Evolutionary conservation across 1,284 basidiomycete species (phyloP), one percentile per base, ranked within the genome.

Genomic region (Trichosporon sp.): DNA sequence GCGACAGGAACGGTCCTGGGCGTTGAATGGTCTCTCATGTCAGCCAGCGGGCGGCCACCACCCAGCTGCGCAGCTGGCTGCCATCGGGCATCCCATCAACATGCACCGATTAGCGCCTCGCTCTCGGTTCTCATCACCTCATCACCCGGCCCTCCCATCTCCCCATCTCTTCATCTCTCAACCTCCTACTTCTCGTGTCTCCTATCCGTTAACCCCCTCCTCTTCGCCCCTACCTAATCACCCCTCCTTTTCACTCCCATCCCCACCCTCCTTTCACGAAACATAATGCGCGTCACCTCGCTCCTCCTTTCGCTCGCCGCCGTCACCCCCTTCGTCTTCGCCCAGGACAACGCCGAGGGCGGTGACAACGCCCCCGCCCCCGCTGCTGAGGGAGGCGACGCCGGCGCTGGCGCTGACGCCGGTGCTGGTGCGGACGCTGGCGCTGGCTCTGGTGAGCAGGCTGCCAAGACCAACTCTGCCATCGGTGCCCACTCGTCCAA

Each of bases 401-500:
- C 53, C 11, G 35, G 35, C 18, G 53, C 53, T 13, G 27, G 6
- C 27, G 27, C 56, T n/a, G 38, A 18, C 56, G 15, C 27, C 7
- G 56, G 56, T 29, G 15, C 27, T 9, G 56, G 56, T 29, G 53
- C 53, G 2, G 35, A 13, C 18, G 53, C 53, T 13, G 27, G 6
- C 27, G 27, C 56, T n/a, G 38, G 38, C 56, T 29, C 27, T 29
- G 56, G 29, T 7, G 25, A 25, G 12, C 15, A 23, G 3, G 56
- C 56, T 2, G 12, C 11, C 56, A 60, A 60, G 56, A 60, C 56
- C 18, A 18, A 29, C 21, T 32, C 56, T 5, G 56, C 56, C 7
- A 18, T 60, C 56, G 56, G 56, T 23, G 56, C 56, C 29, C 56
- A 60, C 56, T 60, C 56, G 56, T 60, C 56, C 31, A 60, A 60